phyloP scores from a whole-genome alignment of 441 rosid species.

The Gossypium aridum region DNA sequence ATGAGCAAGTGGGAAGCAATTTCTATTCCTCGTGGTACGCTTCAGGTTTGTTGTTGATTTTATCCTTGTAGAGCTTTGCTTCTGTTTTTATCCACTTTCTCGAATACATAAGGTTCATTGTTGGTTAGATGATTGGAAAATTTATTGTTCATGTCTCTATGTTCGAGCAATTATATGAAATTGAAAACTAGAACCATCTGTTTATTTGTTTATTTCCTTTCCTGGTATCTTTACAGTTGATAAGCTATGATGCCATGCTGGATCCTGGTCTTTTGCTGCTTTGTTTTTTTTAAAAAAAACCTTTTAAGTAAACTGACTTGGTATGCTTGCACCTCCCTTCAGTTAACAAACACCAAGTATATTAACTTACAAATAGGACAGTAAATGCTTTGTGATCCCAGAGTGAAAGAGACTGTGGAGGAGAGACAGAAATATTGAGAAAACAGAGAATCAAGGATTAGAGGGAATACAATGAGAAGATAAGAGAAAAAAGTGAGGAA shows the following conservation, averaged over 20 bases:
- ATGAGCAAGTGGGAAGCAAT: slow-evolving; percentile 58
- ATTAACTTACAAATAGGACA: neutral
- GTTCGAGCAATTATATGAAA: neutral
- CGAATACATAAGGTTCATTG: neutral
- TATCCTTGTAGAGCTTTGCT: slow-evolving; percentile 10
- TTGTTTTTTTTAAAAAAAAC: neutral
- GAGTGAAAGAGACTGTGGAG: neutral
- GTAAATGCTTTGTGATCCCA: neutral
- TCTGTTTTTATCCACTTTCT: neutral
- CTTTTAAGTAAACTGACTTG: neutral
- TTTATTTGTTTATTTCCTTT: neutral
- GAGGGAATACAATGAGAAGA: neutral
- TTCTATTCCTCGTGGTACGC: slow-evolving; percentile 90
- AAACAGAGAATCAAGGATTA: neutral
- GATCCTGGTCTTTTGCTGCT: neutral
- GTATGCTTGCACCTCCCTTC: neutral
- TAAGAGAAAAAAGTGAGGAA: neutral
- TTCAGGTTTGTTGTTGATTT: slow-evolving; percentile 75
- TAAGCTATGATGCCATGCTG: neutral
- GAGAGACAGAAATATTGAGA: neutral
- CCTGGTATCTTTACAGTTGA: neutral
- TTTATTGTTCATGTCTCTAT: neutral
- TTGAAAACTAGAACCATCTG: neutral
- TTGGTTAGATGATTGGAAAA: neutral
- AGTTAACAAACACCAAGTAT: neutral